Conservation (phyloP, 768 basidiomycete genomes). For the Candolleomyces aberdarensis region DNA sequence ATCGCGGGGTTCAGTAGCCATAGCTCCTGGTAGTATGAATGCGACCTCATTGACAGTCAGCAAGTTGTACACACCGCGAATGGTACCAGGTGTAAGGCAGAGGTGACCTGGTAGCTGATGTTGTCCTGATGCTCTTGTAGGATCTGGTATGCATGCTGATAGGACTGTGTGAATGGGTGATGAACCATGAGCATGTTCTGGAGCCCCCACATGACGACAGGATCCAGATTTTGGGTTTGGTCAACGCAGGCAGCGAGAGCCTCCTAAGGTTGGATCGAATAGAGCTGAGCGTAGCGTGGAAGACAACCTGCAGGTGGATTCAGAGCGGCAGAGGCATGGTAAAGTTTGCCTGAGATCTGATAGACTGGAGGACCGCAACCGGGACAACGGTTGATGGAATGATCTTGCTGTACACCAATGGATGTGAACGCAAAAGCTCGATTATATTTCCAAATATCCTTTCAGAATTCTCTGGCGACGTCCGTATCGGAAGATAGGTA, state of each 20-base stretch:
- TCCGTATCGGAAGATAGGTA: constrained; percentile 10
- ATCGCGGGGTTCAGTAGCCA: constrained; percentile 20
- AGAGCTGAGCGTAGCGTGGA: no score
- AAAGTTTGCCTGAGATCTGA: no score
- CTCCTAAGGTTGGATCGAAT: constrained; percentile 11
- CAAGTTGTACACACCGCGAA: constrained; percentile 38
- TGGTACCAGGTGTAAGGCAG: constrained; percentile 14
- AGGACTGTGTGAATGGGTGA: constrained; percentile 10
- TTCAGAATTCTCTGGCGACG: no score
- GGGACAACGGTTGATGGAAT: constrained; percentile 11
- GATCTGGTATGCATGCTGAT: constrained; percentile 12
- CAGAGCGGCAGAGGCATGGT: no score
- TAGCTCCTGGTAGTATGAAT: constrained; percentile 34
- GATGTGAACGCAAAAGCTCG: constrained; percentile 40
- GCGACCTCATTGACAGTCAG: constrained; percentile 36
- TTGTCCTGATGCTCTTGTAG: background rate
- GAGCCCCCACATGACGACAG: constrained; percentile 4
- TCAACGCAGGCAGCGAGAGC: background rate
- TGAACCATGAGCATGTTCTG: constrained; percentile 10
- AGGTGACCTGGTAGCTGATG: constrained; percentile 6
- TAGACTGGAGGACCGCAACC: constrained; percentile 6
- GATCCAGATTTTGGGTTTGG: constrained; percentile 3
- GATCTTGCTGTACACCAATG: constrained; percentile 28
- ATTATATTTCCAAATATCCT: no score
- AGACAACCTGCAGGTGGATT: no score